These are phyloP conservation scores for Eremochloa ophiuroides DNA, from an alignment of 176 grass and related monocot species.

Conservation along the genomic window DNA sequence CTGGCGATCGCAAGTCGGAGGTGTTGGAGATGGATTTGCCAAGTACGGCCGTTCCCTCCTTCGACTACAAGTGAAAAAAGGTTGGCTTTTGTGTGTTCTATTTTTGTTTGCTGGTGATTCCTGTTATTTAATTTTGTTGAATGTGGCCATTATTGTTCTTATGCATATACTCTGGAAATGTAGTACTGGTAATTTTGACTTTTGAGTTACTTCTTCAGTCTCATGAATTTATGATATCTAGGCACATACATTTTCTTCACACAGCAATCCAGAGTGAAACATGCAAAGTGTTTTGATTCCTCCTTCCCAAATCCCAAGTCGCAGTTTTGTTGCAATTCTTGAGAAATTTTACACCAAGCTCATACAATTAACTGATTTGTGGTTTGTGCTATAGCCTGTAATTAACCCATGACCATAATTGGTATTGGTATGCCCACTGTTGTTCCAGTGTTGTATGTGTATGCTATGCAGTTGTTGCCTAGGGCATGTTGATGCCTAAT, in stretches of 20 bases:
- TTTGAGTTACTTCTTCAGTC: neutral
- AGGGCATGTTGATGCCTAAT: neutral
- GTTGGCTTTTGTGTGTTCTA: neutral
- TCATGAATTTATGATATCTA: neutral
- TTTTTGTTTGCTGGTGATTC: neutral
- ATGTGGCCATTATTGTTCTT: neutral
- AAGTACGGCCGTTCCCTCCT: neutral
- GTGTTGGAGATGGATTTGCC: conserved; percentile 28
- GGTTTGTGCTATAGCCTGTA: neutral
- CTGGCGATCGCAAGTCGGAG: neutral
- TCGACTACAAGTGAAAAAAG: conserved; percentile 26
- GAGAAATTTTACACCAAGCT: neutral
- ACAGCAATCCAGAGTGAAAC: neutral
- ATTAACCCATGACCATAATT: neutral
- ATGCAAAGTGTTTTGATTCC: neutral
- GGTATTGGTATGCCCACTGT: neutral
- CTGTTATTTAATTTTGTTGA: neutral
- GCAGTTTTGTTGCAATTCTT: neutral
- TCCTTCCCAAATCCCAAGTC: neutral
- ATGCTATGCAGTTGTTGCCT: neutral
- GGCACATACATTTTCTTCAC: neutral
- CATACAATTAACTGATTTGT: neutral
- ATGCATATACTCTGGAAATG: neutral
- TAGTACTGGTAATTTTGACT: neutral
- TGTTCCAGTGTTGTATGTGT: neutral